These are phyloP conservation scores for Capillidium rhysosporum DNA, from an alignment of 371 early-diverging fungal species.

Conservation along the genomic window DNA sequence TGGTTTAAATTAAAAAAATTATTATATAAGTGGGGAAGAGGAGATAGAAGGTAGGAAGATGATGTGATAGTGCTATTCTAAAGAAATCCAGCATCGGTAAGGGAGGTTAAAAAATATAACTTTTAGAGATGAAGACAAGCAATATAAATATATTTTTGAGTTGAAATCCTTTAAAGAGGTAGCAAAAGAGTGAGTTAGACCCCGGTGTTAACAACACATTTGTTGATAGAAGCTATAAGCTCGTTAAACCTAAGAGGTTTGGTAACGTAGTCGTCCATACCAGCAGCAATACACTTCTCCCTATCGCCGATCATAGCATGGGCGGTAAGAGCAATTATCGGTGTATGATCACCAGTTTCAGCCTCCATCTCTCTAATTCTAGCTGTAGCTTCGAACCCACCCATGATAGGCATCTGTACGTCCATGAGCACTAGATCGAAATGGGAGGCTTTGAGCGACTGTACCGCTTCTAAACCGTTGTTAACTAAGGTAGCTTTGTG, in stretches of 20 bases:
- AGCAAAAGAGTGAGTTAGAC: conserved; percentile 2
- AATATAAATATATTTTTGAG: too few relatives aligned
- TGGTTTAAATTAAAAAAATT: too few relatives aligned
- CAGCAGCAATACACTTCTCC: conserved; percentile 44
- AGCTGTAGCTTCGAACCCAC: conserved; percentile 53
- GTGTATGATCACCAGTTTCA: conserved; percentile 24
- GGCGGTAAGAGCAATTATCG: conserved; percentile 57
- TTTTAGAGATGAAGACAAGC: too few relatives aligned
- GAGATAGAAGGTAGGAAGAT: too few relatives aligned
- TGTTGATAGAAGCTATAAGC: conserved; percentile 33
- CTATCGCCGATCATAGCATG: conserved; percentile 62
- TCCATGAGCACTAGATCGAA: conserved; percentile 64
- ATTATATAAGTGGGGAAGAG: too few relatives aligned
- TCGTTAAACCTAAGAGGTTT: conserved; percentile 40
- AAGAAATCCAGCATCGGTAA: too few relatives aligned
- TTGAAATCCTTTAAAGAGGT: too few relatives aligned
- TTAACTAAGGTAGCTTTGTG: conserved; percentile 44
- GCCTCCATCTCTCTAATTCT: conserved; percentile 37
- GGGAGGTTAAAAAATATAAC: too few relatives aligned
- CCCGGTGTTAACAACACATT: too few relatives aligned
- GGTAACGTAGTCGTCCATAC: conserved; percentile 62
- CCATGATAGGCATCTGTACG: conserved; percentile 63
- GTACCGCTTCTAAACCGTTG: conserved; percentile 52
- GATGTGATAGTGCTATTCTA: too few relatives aligned
- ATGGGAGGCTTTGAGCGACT: conserved; percentile 26